These are phyloP conservation scores for Eucalyptus grandis DNA, from an alignment of 345 rosid genomes.

Conservation along the genomic window DNA sequence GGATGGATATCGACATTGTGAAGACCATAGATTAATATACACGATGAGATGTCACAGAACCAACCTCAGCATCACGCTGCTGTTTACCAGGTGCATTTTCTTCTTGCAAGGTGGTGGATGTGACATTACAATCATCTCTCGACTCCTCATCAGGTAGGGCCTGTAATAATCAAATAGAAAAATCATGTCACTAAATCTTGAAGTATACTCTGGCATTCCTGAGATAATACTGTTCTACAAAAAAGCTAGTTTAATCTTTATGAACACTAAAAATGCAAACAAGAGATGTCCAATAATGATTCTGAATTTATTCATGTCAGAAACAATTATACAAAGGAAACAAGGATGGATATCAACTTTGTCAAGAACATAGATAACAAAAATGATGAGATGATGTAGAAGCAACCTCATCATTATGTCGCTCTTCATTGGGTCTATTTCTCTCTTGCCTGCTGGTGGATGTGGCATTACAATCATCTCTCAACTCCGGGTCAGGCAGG, in stretches of 20 bases:
- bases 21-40: not conserved
- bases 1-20: not conserved
- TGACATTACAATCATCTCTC: not conserved
- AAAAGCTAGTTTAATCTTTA: not conserved
- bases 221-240: not conserved
- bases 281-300: not conserved
- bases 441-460: slow-evolving; percentile 17
- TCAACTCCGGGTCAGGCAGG: not conserved
- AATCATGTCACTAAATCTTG: not conserved
- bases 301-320: not conserved
- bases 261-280: not conserved
- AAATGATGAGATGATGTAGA: not conserved
- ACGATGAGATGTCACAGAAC: not conserved
- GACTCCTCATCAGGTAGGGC: not conserved
- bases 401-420: not conserved
- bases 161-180: not conserved
- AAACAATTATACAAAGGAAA: not conserved
- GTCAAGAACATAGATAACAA: not conserved
- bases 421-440: slow-evolving; percentile 6
- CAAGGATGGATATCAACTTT: not conserved
- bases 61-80: not conserved
- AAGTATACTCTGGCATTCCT: not conserved
- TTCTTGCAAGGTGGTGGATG: slow-evolving; percentile 14
- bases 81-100: slow-evolving; percentile 9
- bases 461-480: not conserved